Conservation (phyloP, 768 basidiomycete species). For the Mycena chlorophos region DNA sequence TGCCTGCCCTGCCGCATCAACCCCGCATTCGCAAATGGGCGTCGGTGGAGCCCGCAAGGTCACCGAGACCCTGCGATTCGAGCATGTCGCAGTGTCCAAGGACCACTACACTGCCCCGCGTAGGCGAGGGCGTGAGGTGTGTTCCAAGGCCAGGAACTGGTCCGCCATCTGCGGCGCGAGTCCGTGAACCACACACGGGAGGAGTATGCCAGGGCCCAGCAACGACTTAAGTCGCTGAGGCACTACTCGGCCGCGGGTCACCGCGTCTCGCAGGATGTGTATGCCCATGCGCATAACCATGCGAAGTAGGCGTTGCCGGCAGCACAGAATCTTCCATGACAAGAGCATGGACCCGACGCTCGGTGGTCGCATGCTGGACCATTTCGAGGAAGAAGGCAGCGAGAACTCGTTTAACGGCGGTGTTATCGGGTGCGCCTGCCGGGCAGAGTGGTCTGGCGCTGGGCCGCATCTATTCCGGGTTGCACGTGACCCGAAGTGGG, state of each 20-base stretch:
- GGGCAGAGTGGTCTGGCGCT: constrained; percentile 65
- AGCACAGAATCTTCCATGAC: neutral
- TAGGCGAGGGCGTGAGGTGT: constrained; percentile 60
- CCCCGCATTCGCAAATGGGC: constrained; percentile 50
- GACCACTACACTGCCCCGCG: constrained; percentile 58
- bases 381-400: constrained; percentile 71
- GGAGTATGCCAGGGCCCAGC: constrained; percentile 4
- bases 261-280: neutral
- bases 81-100: constrained; percentile 53
- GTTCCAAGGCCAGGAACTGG: constrained; percentile 59
- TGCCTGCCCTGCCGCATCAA: constrained; percentile 76
- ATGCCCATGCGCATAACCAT: neutral
- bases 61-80: constrained; percentile 40
- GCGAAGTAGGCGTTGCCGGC: too few species aligned
- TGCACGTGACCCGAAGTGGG: constrained; percentile 54
- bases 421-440: constrained; percentile 52
- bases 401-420: constrained; percentile 54
- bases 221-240: neutral
- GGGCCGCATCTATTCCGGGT: constrained; percentile 40
- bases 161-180: constrained; percentile 28
- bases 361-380: constrained; percentile 29
- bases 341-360: constrained; percentile 24
- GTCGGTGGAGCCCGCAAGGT: constrained; percentile 47
- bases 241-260: neutral
- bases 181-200: neutral